These are phyloP conservation scores for Fusarium coicis DNA, from an alignment of 2,329 filamentous ascomycete species.

Conservation along the genomic window DNA sequence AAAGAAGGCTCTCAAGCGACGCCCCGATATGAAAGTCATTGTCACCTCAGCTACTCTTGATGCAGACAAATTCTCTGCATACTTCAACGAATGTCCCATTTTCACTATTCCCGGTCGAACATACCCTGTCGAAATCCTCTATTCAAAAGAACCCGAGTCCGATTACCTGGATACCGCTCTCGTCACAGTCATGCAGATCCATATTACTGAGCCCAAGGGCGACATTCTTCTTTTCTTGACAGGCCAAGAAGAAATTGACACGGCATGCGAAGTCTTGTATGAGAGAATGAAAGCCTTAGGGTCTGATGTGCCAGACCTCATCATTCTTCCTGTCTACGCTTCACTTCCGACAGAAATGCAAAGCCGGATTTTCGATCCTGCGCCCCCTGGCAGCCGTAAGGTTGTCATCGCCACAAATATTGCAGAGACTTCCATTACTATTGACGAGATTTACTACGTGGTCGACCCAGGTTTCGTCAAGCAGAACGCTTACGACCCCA, in stretches of 20 bases:
- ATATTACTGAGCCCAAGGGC: conserved; percentile 88
- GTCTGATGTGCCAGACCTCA: conserved; percentile 87
- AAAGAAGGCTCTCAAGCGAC: conserved; percentile 89
- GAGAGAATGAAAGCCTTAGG: conserved; percentile 97
- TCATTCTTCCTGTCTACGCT: conserved; percentile 96
- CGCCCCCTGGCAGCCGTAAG: conserved; percentile 85
- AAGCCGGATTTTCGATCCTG: conserved; percentile 92
- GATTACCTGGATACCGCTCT: conserved; percentile 95
- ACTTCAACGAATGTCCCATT: conserved; percentile 96
- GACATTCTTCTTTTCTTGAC: conserved; percentile 98
- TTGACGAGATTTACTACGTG: conserved; percentile 97
- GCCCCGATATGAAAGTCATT: conserved; percentile 91
- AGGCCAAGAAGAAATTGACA: conserved; percentile 98
- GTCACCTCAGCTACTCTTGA: conserved; percentile 97
- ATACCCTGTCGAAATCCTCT: conserved; percentile 95
- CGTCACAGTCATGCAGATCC: conserved; percentile 98
- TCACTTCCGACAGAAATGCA: conserved; percentile 94
- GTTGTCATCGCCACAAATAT: conserved; percentile 99
- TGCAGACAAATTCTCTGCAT: conserved; percentile 95
- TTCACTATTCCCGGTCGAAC: conserved; percentile 96
- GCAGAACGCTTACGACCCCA: conserved; percentile 96
- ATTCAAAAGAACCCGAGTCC: conserved; percentile 92
- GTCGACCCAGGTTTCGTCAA: conserved; percentile 98
- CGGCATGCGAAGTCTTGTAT: conserved; percentile 88
- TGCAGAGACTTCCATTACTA: conserved; percentile 96